Conservation (phyloP, 1,139 yeast genomes). For the Pichia sp. region DNA sequence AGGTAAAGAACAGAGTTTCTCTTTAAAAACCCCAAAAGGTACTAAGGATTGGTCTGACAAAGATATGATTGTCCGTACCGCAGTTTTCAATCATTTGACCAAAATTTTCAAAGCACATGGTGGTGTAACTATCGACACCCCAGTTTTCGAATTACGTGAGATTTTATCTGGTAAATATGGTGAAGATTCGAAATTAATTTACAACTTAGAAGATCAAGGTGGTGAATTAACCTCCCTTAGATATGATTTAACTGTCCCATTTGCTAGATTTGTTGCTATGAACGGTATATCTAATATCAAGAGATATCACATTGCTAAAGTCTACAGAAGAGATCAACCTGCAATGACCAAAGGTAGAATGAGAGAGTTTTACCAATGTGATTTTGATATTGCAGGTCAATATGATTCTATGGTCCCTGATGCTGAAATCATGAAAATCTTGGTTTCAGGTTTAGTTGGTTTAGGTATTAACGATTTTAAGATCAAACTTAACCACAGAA, state of each 20-base stretch:
- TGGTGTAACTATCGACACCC: slow-evolving; percentile 96
- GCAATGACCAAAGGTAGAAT: slow-evolving; percentile 99
- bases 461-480: slow-evolving; percentile 86
- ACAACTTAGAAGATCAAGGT: slow-evolving; percentile 95
- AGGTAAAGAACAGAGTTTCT: slow-evolving; percentile 29
- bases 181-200: slow-evolving; percentile 92
- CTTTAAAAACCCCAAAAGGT: slow-evolving; percentile 92
- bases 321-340: slow-evolving; percentile 97
- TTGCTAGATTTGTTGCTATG: slow-evolving; percentile 94
- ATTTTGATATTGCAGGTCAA: slow-evolving; percentile 88
- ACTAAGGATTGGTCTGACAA: slow-evolving; percentile 98
- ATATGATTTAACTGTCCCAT: slow-evolving; percentile 95
- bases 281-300: slow-evolving; percentile 84
- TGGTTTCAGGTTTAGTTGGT: slow-evolving; percentile 76
- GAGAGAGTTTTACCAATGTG: slow-evolving; percentile 99
- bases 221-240: slow-evolving; percentile 93
- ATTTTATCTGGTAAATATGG: slow-evolving; percentile 96
- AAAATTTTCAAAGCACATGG: slow-evolving; percentile 87
- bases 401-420: slow-evolving; percentile 96
- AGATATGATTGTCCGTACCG: slow-evolving; percentile 92
- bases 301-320: slow-evolving; percentile 95
- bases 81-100: slow-evolving; percentile 66
- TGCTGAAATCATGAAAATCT: slow-evolving; percentile 72
- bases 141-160: slow-evolving; percentile 92
- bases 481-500: slow-evolving; percentile 88